These are phyloP conservation scores for Avena atlantica DNA, from an alignment of 176 grass and related monocot genomes.

Conservation along the genomic window DNA sequence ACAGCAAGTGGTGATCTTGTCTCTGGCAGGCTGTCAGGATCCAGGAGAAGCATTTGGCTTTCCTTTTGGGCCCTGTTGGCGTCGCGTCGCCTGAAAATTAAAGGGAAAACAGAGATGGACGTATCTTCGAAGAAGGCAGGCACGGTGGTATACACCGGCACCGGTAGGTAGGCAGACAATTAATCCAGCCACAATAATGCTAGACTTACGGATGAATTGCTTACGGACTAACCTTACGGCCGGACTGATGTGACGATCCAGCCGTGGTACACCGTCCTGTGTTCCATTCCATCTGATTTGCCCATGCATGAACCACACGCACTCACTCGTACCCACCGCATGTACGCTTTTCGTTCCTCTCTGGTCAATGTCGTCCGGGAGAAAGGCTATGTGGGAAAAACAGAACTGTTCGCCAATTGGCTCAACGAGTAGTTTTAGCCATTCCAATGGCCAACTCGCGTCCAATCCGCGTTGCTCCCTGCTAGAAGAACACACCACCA, in stretches of 20 bases:
- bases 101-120: not conserved
- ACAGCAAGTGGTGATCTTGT: not conserved
- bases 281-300: conserved; percentile 28
- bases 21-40: not conserved
- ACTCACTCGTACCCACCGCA: not conserved
- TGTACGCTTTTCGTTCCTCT: not conserved
- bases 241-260: too few relatives aligned
- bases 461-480: conserved; percentile 23
- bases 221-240: too few relatives aligned
- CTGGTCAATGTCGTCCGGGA: conserved; percentile 33
- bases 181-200: not conserved
- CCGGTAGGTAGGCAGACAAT: not conserved
- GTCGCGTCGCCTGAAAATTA: conserved; percentile 12
- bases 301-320: conserved; percentile 46
- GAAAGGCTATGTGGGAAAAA: not conserved
- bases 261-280: not conserved
- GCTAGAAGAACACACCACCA: not conserved
- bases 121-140: not conserved
- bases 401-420: not conserved
- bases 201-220: too few relatives aligned
- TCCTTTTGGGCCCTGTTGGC: conserved; percentile 16
- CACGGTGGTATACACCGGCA: not conserved
- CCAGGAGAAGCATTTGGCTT: not conserved
- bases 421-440: not conserved
- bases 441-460: not conserved